These are phyloP conservation scores for Phaeosphaeria sp. DNA, from an alignment of 2,329 filamentous ascomycete genomes.

Conservation along the genomic window DNA sequence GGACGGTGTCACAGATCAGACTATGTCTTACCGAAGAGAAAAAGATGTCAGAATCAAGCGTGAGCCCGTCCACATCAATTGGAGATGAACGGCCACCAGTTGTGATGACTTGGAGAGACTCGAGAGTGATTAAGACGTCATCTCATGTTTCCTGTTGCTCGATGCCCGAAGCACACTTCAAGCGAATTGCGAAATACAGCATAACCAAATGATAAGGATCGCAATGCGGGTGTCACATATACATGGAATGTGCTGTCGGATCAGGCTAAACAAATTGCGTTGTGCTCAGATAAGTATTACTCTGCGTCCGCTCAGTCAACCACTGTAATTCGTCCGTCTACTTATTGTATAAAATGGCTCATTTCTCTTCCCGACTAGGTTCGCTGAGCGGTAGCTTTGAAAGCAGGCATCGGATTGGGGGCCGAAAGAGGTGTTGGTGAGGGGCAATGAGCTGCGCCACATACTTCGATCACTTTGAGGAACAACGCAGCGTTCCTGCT, in stretches of 20 bases:
- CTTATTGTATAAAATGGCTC: background rate
- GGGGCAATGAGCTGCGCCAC: background rate
- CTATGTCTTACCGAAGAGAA: conserved; percentile 38
- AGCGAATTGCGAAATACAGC: background rate
- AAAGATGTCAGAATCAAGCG: conserved; percentile 36
- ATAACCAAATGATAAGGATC: background rate
- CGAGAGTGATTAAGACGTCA: conserved; percentile 31
- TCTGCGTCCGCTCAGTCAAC: background rate
- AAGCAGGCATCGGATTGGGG: background rate
- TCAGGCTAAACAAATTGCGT: background rate
- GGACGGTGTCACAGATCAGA: conserved; percentile 38
- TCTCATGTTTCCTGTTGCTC: conserved; percentile 20
- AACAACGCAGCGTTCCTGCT: too few species aligned
- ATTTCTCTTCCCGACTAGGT: background rate
- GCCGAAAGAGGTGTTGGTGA: background rate
- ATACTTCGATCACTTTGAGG: background rate
- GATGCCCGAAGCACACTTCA: background rate
- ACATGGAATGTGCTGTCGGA: background rate
- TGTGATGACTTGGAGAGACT: conserved; percentile 26
- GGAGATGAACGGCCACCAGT: conserved; percentile 32
- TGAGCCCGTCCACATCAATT: conserved; percentile 35
- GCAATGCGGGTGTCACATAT: background rate
- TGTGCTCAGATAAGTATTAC: background rate
- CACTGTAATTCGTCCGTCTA: background rate
- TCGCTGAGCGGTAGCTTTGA: background rate